Conservation (phyloP, 805 yeast species). For the Cyberlindnera mycetangii region DNA sequence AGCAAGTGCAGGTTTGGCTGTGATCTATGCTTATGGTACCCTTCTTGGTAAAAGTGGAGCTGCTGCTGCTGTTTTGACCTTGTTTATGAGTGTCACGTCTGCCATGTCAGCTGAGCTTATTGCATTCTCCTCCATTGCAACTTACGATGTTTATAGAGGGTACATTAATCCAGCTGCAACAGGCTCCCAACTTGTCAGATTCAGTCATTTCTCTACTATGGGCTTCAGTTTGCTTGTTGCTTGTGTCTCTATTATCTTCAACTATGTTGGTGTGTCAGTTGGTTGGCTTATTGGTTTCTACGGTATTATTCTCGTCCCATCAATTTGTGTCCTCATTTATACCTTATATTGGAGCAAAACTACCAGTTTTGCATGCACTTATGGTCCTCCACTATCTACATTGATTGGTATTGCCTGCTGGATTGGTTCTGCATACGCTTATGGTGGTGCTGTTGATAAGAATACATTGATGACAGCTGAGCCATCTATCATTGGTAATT, state of each 20-base stretch:
- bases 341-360: conserved; percentile 33
- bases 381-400: conserved; percentile 28
- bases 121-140: conserved; percentile 38
- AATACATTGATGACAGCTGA: conserved; percentile 17
- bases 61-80: conserved; percentile 37
- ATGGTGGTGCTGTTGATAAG: conserved; percentile 19
- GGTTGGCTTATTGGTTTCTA: conserved; percentile 39
- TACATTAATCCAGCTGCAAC: conserved; percentile 39
- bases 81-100: conserved; percentile 43
- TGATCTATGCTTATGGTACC: conserved; percentile 44
- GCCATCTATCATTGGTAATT: conserved; percentile 24
- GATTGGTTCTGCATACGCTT: conserved; percentile 23
- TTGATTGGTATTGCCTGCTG: conserved; percentile 26
- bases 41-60: conserved; percentile 42
- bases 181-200: conserved; percentile 35
- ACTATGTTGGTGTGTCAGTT: conserved; percentile 40
- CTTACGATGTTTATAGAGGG: conserved; percentile 40
- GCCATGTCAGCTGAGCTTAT: conserved; percentile 42
- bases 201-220: conserved; percentile 34
- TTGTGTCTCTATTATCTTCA: conserved; percentile 36
- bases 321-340: conserved; percentile 32
- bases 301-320: conserved; percentile 40
- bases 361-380: conserved; percentile 19
- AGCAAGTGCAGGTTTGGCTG: conserved; percentile 38
- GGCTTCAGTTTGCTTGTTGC: conserved; percentile 42